A percentile compares a stretch with the other conserved stretches of the same genome.
Conservation (phyloP, 306 rosid species). For the Delonix regia region DNA sequence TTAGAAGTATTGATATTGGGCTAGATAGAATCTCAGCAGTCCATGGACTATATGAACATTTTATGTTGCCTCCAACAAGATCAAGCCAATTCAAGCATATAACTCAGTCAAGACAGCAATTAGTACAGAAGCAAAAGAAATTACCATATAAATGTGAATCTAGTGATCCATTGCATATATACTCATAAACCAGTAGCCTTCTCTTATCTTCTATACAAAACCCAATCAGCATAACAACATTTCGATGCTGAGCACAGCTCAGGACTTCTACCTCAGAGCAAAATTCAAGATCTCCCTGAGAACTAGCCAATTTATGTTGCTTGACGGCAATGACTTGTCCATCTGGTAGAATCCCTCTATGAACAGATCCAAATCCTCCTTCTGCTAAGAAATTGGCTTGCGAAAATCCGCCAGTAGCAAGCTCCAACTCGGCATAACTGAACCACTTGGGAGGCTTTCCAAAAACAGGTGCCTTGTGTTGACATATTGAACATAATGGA, state of each 20-base stretch:
- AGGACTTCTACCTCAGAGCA: slow-evolving; percentile 99
- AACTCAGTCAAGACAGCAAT: slow-evolving; percentile 27
- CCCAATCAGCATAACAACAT: slow-evolving; percentile 97
- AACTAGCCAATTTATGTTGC: slow-evolving; percentile 97
- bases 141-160: slow-evolving; percentile 97
- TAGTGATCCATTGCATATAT: slow-evolving; percentile 94
- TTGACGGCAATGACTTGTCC: slow-evolving; percentile 98
- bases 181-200: slow-evolving; percentile 93
- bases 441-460: slow-evolving; percentile 98
- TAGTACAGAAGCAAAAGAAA: slow-evolving; percentile 29
- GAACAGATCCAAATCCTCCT: slow-evolving; percentile 98
- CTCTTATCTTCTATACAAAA: slow-evolving; percentile 96
- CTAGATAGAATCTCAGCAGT: neutral
- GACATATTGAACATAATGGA: slow-evolving; percentile 96
- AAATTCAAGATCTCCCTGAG: slow-evolving; percentile 95
- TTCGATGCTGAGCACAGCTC: slow-evolving; percentile 98
- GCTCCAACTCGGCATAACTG: slow-evolving; percentile 90
- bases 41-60: neutral
- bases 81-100: slow-evolving; percentile 27
- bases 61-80: slow-evolving; percentile 7
- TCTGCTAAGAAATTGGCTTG: slow-evolving; percentile 97
- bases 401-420: slow-evolving; percentile 96
- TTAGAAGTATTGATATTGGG: slow-evolving; percentile 16
- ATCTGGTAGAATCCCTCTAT: slow-evolving; percentile 94
- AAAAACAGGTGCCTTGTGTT: slow-evolving; percentile 97